A percentile compares a stretch with the other conserved stretches of the same genome.
phyloP scores from a whole-genome alignment of 371 early-diverging fungal genomes.

The Mortierella sp. region DNA sequence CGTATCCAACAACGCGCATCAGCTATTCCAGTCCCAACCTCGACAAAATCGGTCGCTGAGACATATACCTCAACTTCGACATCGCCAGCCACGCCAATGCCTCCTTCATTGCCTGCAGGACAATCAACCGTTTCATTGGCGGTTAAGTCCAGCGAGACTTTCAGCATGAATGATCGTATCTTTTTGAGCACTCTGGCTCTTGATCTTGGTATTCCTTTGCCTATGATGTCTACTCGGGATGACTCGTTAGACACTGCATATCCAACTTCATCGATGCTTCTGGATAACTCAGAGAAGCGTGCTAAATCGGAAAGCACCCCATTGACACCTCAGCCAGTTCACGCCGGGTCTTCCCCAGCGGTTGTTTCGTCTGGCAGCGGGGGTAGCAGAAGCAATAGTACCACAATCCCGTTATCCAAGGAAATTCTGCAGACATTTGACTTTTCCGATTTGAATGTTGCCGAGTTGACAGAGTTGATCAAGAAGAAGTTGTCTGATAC shows the following conservation, averaged over 20 bases:
- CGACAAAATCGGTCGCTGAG: constrained; percentile 12
- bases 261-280: constrained; percentile 36
- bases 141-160: neutral
- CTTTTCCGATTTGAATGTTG: constrained; percentile 33
- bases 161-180: constrained; percentile 25
- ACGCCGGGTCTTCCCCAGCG: constrained; percentile 13
- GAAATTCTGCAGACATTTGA: constrained; percentile 39
- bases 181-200: constrained; percentile 33
- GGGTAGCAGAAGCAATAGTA: constrained; percentile 30
- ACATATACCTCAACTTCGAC: neutral
- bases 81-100: constrained; percentile 20
- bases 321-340: constrained; percentile 9
- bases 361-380: constrained; percentile 10
- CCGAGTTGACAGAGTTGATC: constrained; percentile 41
- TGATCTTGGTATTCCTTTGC: constrained; percentile 45
- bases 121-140: neutral
- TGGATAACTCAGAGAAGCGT: constrained; percentile 40
- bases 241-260: constrained; percentile 9
- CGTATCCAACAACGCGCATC: constrained; percentile 35
- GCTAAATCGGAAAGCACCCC: constrained; percentile 8
- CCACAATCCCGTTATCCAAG: constrained; percentile 40
- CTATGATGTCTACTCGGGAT: constrained; percentile 19
- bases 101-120: constrained; percentile 7
- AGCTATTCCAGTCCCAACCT: constrained; percentile 28
- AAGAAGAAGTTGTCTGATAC: constrained; percentile 62